A percentile compares a stretch with the other conserved stretches of the same genome.
Conservation (phyloP, 2,329 filamentous ascomycete species). For the Zopfia rhizophila region DNA sequence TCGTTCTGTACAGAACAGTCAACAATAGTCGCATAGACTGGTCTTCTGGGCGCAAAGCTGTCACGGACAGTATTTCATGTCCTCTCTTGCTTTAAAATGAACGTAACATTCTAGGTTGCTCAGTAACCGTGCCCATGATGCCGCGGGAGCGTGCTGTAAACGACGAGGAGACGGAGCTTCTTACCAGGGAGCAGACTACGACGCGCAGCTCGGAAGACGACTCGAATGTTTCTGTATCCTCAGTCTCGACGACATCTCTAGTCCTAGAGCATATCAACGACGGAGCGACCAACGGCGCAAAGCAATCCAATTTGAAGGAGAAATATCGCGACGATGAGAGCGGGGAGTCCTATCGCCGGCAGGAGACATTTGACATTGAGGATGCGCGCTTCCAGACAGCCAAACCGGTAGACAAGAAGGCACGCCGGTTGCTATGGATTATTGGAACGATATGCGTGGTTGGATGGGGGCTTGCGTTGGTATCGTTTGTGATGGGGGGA, state of each 20-base stretch:
- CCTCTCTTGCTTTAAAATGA: too few species aligned
- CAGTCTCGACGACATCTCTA: conserved; percentile 83
- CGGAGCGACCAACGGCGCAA: conserved; percentile 49
- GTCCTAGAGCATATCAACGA: conserved; percentile 81
- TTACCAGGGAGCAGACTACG: conserved; percentile 48
- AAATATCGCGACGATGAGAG: conserved; percentile 54
- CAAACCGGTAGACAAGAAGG: conserved; percentile 71
- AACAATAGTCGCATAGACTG: too few species aligned
- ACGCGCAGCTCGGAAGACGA: conserved; percentile 47
- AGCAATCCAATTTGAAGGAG: conserved; percentile 40
- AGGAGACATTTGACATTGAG: conserved; percentile 61
- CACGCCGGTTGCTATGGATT: conserved; percentile 72
- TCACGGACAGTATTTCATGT: too few species aligned
- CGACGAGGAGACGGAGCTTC: conserved; percentile 59
- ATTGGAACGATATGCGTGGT: conserved; percentile 69
- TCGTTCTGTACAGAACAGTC: too few species aligned
- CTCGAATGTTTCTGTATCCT: conserved; percentile 70
- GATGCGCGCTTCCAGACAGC: conserved; percentile 57
- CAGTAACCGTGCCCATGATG: conserved; percentile 36
- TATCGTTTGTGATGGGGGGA: conserved; percentile 72
- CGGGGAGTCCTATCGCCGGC: conserved; percentile 58
- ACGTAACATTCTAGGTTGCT: too few species aligned
- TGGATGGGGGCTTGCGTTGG: conserved; percentile 75
- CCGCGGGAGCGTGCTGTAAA: conserved; percentile 45
- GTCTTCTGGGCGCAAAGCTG: too few species aligned